phyloP scores from a whole-genome alignment of 2,329 filamentous ascomycete species.

The Diaporthe sp. region DNA sequence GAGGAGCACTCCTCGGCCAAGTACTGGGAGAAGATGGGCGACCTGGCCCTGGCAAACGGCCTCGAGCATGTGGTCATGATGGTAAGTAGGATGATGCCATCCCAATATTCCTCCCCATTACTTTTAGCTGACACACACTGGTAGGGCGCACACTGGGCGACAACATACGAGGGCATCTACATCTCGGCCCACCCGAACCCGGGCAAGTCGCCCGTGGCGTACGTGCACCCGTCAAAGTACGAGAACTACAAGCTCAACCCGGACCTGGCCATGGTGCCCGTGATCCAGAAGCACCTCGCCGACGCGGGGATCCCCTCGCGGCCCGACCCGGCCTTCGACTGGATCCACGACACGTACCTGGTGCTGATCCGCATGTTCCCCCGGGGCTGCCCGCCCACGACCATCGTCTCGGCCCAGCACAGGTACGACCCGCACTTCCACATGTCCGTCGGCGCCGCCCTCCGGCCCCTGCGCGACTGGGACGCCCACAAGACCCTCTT shows the following conservation, averaged over 20 bases:
- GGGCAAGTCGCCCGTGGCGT: constrained; percentile 74
- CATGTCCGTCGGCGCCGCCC: constrained; percentile 67
- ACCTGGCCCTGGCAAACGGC: constrained; percentile 70
- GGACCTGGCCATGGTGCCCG: constrained; percentile 66
- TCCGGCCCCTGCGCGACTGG: constrained; percentile 68
- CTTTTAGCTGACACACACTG: background rate
- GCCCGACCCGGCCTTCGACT: constrained; percentile 71
- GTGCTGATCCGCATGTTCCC: constrained; percentile 80
- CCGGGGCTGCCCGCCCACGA: constrained; percentile 73
- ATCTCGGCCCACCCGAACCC: constrained; percentile 73
- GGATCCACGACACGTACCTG: constrained; percentile 81
- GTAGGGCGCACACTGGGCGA: constrained; percentile 77
- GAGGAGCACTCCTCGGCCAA: constrained; percentile 72
- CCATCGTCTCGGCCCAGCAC: constrained; percentile 60
- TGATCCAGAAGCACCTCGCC: constrained; percentile 64
- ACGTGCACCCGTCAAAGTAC: constrained; percentile 76
- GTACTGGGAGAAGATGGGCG: constrained; percentile 77
- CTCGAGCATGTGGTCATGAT: constrained; percentile 77
- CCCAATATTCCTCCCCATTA: background rate
- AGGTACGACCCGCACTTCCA: constrained; percentile 58
- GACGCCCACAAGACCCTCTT: constrained; percentile 62
- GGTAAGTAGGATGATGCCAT: constrained; percentile 54
- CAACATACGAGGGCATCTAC: constrained; percentile 67
- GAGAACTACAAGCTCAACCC: constrained; percentile 71
- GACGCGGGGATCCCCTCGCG: constrained; percentile 66